Conservation (phyloP, 2,329 filamentous ascomycete species). For the Trichoderma koningii region DNA sequence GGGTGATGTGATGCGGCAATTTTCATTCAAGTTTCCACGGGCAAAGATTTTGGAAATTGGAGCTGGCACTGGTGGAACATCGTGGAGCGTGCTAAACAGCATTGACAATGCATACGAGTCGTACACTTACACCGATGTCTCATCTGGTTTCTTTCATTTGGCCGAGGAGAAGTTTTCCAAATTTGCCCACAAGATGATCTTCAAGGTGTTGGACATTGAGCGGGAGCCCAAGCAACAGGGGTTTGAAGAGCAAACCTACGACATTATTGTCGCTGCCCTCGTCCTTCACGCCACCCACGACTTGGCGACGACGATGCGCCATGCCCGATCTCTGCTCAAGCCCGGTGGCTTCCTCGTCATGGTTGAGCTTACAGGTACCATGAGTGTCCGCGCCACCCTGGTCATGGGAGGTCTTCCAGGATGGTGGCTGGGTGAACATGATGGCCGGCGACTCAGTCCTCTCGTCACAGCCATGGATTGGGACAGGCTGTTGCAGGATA, state of each 20-base stretch:
- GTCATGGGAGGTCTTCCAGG: conserved; percentile 11
- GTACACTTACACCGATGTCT: conserved; percentile 42
- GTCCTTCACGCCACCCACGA: conserved; percentile 28
- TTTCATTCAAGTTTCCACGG: conserved; percentile 34
- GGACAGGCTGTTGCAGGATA: background rate
- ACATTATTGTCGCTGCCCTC: conserved; percentile 33
- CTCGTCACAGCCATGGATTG: background rate
- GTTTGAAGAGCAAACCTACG: conserved; percentile 28
- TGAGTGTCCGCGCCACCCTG: conserved; percentile 14
- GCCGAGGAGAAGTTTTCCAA: conserved; percentile 38
- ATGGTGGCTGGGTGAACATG: background rate
- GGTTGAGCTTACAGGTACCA: conserved; percentile 18
- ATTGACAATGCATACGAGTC: background rate
- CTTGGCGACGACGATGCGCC: background rate
- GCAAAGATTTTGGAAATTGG: conserved; percentile 41
- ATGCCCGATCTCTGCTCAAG: conserved; percentile 19
- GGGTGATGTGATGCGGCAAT: conserved; percentile 28
- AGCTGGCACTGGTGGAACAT: conserved; percentile 42
- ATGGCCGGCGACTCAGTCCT: background rate
- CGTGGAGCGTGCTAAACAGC: conserved; percentile 29
- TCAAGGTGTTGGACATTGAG: conserved; percentile 34
- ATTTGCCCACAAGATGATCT: conserved; percentile 7
- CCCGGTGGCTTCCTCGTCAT: conserved; percentile 21
- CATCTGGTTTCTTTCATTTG: conserved; percentile 39
- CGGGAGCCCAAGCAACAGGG: conserved; percentile 25